Base-by-base conservation (phyloP, 768 basidiomycete genomes). In the Hemileccinum impolitum region DNA sequence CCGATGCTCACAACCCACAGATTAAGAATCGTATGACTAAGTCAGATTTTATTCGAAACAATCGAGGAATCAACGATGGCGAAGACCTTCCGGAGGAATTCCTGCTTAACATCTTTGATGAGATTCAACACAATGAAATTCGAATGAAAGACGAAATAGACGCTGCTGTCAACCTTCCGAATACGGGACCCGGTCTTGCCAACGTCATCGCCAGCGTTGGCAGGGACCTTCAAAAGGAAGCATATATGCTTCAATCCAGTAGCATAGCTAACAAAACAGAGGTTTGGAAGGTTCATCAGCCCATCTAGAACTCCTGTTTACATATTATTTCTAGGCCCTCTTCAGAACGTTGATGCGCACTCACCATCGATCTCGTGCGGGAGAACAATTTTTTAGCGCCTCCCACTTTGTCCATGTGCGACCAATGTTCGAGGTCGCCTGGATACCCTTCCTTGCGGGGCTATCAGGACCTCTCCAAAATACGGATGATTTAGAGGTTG, bases 391-490 rank as follows among this genome's bases (percentile, higher is more conserved):
- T 72, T 96, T 94, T 72, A 92, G 90, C 54, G 96, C 96, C 1
- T 96, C 92, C 0, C 90, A 97, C 62, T 91, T 94, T 53, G 82
- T 97, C 49, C 96, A 99, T 65, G 95, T 98, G 52, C 81, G 85
- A 32, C 95, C 96, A 17, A 99, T 99, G 96, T 96, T 99, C 59
- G 95, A 98, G 69, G 94, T 97, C 7, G 94, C 93, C 18, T 99
- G 96, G 96, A 98, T 98, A 72, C 85, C 96, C 1, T 94, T 97
- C 70, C 78, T 99, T 19, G 95, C 96, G 13, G 94, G 94, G 11
- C 75, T 98, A 25, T 98, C 96, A 9, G 91, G 84, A 0, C 95
- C 94, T 14, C 75, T 98, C 38, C 96, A 98, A 66, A 90, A 94
- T 50, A 93, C 94, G 1, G 93, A 97, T 61, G 94, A 96, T 67